Evolutionary conservation across 495 filamentous ascomycete genomes (phyloP).

Genomic region (Pseudomonodictys pantanalensis): DNA sequence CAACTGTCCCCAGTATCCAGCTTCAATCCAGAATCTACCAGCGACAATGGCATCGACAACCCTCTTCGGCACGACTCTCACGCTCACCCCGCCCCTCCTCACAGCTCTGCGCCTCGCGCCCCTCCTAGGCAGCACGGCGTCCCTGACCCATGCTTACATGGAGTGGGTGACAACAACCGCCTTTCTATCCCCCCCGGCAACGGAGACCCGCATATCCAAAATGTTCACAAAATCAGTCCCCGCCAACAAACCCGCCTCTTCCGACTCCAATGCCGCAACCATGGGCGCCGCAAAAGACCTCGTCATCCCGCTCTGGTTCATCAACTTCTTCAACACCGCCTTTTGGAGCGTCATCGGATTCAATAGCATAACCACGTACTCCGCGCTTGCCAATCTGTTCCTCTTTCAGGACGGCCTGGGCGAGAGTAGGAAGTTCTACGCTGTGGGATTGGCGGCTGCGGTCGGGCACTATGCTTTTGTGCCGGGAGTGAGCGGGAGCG

Average conservation of each 20-base stretch:
- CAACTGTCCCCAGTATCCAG: no score
- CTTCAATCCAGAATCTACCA: background rate
- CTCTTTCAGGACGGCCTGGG: background rate
- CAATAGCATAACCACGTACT: constrained; percentile 1
- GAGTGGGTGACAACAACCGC: constrained; percentile 5
- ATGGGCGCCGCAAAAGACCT: constrained; percentile 4
- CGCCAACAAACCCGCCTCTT: background rate
- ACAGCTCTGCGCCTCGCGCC: background rate
- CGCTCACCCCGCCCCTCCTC: background rate
- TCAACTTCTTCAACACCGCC: constrained; percentile 6
- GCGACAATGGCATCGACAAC: constrained; percentile 6
- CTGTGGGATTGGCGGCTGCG: background rate
- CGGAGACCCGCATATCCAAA: background rate
- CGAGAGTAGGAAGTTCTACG: background rate
- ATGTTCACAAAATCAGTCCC: background rate
- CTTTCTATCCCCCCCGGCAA: background rate
- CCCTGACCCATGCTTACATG: constrained; percentile 6
- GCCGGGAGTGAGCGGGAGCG: background rate
- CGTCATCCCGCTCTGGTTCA: constrained; percentile 2
- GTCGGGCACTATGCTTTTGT: constrained; percentile 11
- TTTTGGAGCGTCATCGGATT: constrained; percentile 1
- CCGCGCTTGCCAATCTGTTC: constrained; percentile 8
- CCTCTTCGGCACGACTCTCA: background rate
- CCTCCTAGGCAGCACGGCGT: background rate
- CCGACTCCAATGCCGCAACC: background rate